Evolutionary conservation across 352 stramenopile species (phyloP), one percentile per base, ranked within the genome.

Genomic region (Nothophytophthora sp.): DNA sequence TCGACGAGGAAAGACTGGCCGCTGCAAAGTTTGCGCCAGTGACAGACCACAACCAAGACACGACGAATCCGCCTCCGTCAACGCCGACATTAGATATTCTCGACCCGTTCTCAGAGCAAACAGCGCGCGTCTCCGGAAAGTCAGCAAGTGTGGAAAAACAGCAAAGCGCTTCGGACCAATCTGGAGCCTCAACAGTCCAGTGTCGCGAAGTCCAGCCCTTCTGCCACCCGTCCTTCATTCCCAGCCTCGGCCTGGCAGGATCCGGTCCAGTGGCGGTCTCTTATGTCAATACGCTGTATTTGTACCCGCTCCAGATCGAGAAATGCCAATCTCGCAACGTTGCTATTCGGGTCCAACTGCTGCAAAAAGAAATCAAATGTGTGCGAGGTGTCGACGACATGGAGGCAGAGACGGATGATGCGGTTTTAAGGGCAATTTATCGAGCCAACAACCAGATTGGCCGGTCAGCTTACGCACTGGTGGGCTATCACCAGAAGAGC

Each of bases 401-500:
- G n/a, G n/a, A n/a, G n/a, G n/a, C n/a, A n/a, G 66, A 81, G 7
- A 49, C 47, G 4, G 54, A 70, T 8, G 33, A 53, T 20, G 67
- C 63, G 5, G 61, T 80, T 32, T 43, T 87, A 0, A 34, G 34
- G 5, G 64, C 70, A 0, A 33, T 89, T 9, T 85, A 86, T 32
- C 55, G 40, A 25, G 16, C 62, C 1, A 54, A 79, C 34, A 57
- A 67, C 10, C 39, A 67, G 13, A 49, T 76, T 4, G 29, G 36
- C 0, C 43, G 54, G 3, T 64, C 74, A 2, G 65, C 46, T 1
- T 81, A 57, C 24, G 67, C 63, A 0, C 62, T 81, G n/a, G 81
- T 92, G n/a, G 80, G 78, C 16, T 92, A 92, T 36, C 81, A 92
- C 27, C 73, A 87, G 19, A 88, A 89, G 46, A 88, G 78, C 16